Evolutionary conservation across 208 protist species (phyloP), one percentile per base, ranked within the genome.

Genomic region (Angomonas deanei): DNA sequence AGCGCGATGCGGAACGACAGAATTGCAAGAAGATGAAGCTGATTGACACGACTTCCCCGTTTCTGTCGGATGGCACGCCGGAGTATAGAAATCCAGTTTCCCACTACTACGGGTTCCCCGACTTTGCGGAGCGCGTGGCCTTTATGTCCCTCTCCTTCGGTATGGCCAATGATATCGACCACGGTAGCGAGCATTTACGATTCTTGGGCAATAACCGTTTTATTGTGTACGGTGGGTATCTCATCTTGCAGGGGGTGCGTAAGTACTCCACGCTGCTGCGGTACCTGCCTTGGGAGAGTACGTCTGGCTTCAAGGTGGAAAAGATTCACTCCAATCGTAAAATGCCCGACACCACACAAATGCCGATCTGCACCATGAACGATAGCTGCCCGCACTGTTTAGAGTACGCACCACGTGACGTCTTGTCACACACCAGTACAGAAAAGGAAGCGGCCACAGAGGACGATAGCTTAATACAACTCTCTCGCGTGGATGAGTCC

Each of bases 91-190:
- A 83, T 60, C 60, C 75, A 15, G 67, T 86, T 19, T 64, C 63
- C 13, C 64, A 67, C 46, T 47, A 70, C 47, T 55, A 78, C 36
- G 62, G 73, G 10, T 78, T 72, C 32, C 81, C 84, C 4, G 46
- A 72, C 57, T 68, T 82, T n/a, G 24, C 38, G 33, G 68, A 77
- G 53, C 79, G 88, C 48, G 66, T 94, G 5, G 82, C 88, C 52
- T 95, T 88, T 68, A 91, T 95, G 88, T 85, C 84, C 19, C 64
- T 88, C n/a, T 90, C 83, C 2, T 95, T 91, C 69, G 88, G 88
- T 26, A 57, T 84, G 23, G 66, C 78, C 17, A 95, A 95, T 59
- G 78, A 88, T 60, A 88, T 95, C 61, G 88, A 95, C 70, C 76
- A 77, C 53, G 88, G 88, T 54, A 86, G 76, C 15, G 88, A 95